phyloP scores from a whole-genome alignment of 805 yeast genomes.

The Tetrapisispora pingtungensis region DNA sequence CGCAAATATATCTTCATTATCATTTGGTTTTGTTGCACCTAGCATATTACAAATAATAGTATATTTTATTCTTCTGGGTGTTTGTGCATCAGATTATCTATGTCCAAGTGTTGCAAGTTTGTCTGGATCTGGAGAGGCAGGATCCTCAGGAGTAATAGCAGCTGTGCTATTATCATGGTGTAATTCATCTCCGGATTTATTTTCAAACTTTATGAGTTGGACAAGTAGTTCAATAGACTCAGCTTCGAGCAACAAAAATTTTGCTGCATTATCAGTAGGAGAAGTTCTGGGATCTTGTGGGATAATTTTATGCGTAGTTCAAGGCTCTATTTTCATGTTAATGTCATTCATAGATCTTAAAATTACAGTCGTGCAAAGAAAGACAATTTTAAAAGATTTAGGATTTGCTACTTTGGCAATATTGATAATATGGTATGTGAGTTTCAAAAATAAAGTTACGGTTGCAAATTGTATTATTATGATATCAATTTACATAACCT shows the following conservation, averaged over 20 bases:
- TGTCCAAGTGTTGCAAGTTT: constrained; percentile 29
- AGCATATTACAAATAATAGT: constrained; percentile 19
- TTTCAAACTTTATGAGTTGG: constrained; percentile 31
- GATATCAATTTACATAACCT: constrained; percentile 18
- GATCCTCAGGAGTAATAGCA: constrained; percentile 17
- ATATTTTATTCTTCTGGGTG: constrained; percentile 26
- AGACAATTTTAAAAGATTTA: constrained; percentile 20
- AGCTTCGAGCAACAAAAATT: constrained; percentile 8
- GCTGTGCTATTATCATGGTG: constrained; percentile 30
- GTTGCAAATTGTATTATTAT: constrained; percentile 20
- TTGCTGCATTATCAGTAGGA: constrained; percentile 27
- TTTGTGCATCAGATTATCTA: constrained; percentile 29
- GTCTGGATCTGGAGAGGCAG: constrained; percentile 13
- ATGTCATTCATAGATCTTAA: constrained; percentile 17
- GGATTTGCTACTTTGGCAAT: constrained; percentile 19
- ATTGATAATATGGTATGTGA: constrained; percentile 17
- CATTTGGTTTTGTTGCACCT: constrained; percentile 15
- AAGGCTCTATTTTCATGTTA: constrained; percentile 25
- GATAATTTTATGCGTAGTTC: constrained; percentile 28
- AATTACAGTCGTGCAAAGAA: constrained; percentile 12
- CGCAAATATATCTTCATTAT: constrained; percentile 10
- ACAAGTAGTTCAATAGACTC: constrained; percentile 6
- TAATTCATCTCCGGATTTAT: constrained; percentile 30
- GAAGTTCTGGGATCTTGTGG: constrained; percentile 32
- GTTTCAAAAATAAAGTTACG: constrained; percentile 17